phyloP scores from a whole-genome alignment of 306 rosid species.

The Acmispon strigosus region DNA sequence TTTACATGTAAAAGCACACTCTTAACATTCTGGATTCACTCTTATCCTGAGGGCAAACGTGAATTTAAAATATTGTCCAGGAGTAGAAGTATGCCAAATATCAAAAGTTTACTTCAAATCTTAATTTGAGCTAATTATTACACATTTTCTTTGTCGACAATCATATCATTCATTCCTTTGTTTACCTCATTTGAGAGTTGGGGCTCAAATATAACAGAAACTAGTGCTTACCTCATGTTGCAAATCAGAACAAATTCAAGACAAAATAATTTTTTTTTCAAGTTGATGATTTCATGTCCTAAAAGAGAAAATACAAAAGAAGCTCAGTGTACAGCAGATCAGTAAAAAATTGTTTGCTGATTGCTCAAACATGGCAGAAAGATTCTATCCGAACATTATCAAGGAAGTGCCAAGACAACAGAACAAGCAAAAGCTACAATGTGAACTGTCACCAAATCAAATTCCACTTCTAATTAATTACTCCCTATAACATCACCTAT shows the following conservation, averaged over 20 bases:
- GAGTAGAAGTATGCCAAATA: no score
- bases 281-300: conserved; percentile 14
- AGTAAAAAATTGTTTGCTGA: conserved; percentile 37
- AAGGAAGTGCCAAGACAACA: conserved; percentile 28
- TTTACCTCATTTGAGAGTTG: background rate
- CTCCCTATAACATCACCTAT: conserved; percentile 40
- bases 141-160: conserved; percentile 9
- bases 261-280: background rate
- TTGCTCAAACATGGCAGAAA: conserved; percentile 30
- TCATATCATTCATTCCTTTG: background rate
- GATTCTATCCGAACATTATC: conserved; percentile 46
- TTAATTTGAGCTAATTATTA: background rate
- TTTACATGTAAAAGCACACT: no score
- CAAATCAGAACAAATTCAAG: conserved; percentile 11
- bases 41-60: background rate
- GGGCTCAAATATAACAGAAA: background rate
- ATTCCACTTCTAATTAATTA: conserved; percentile 34
- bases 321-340: conserved; percentile 32
- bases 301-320: conserved; percentile 9
- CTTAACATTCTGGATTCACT: no score
- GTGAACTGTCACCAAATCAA: conserved; percentile 36
- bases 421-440: conserved; percentile 28
- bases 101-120: background rate
- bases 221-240: background rate
- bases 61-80: no score